Base-by-base conservation (phyloP, 495 filamentous ascomycete species). In the Xylaria venustula region DNA sequence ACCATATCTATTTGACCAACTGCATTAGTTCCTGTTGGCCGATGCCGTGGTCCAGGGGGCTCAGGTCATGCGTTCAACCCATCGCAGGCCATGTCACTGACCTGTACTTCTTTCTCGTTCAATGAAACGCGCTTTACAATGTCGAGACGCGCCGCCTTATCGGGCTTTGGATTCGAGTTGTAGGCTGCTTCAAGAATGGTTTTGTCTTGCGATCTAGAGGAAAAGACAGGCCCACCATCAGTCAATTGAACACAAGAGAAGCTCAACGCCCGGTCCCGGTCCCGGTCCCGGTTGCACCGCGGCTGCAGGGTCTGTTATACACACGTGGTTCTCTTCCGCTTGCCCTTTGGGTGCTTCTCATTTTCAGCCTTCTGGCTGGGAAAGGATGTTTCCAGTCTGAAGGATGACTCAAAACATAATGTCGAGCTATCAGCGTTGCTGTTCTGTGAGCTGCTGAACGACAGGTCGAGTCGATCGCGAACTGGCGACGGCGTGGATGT, bases 81-180 rank as follows among this genome's bases (percentile, higher is more conserved):
- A 19, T 28, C 15, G 20, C 23, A 49, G 48, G 34, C 37, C 30
- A 12, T 44, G 60, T 60, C 58, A 78, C 89, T 81, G 67, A 97
- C 94, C 85, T 98, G 95, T 17, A 98, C 91, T 80, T 97, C 93
- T 73, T 97, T 97, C 77, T 99, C 94, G 62, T 90, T 94, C 66
- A 99, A 82, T 46, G 89, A 87, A 54, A 98, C 95, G 70, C 85
- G 86, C 73, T 83, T 85, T 54, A 93, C 89, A 59, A 99, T 91
- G 66, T 87, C 88, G 45, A 88, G 81, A 70, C 94, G 90, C 68
- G 89, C 88, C 15, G 86, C 81, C 74, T 97, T 97, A 78, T 98
- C 94, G 54, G 95, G 95, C 71, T 96, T 97, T 3, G 92, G 82
- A 69, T 97, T 93, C 36, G 79, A 80, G 63, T 85, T 81, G 71